Conservation (phyloP, 208 protist species). For the Acanthamoeba polyphaga region DNA sequence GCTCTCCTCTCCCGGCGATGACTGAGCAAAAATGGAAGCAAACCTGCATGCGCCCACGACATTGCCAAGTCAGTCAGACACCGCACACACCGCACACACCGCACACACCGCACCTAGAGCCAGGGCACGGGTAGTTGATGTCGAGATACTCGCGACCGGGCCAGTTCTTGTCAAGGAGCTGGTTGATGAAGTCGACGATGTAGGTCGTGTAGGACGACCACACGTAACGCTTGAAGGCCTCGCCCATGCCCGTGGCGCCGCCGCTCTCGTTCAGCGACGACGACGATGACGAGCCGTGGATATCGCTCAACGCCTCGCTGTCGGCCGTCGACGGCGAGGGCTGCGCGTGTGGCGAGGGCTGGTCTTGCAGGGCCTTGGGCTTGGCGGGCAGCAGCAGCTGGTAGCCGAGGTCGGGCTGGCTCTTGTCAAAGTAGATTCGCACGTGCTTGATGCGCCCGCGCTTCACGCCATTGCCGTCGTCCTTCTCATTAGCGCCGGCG, state of each 20-base stretch:
- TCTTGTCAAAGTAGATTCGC: conserved; percentile 59
- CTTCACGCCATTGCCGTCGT: conserved; percentile 29
- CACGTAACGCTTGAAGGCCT: conserved; percentile 60
- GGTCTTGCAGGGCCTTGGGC: conserved; percentile 38
- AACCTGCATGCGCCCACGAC: neutral
- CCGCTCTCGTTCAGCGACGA: conserved; percentile 26
- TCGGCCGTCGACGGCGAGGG: neutral
- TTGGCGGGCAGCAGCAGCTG: conserved; percentile 71
- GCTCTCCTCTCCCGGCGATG: conserved; percentile 64
- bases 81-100: neutral
- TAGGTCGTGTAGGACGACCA: conserved; percentile 70
- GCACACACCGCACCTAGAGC: neutral
- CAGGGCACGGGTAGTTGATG: conserved; percentile 59
- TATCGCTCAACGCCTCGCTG: neutral
- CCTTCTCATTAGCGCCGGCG: neutral
- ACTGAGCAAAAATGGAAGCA: conserved; percentile 57
- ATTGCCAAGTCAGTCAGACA: neutral
- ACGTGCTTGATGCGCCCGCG: conserved; percentile 55
- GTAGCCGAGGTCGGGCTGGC: conserved; percentile 62
- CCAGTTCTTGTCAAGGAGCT: conserved; percentile 62
- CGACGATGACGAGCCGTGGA: conserved; percentile 45
- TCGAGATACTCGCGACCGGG: conserved; percentile 61
- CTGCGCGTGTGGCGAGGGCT: neutral
- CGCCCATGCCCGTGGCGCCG: neutral
- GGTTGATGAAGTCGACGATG: conserved; percentile 69